Conservation (phyloP, 441 rosid genomes). For the Brassica hybrid region DNA sequence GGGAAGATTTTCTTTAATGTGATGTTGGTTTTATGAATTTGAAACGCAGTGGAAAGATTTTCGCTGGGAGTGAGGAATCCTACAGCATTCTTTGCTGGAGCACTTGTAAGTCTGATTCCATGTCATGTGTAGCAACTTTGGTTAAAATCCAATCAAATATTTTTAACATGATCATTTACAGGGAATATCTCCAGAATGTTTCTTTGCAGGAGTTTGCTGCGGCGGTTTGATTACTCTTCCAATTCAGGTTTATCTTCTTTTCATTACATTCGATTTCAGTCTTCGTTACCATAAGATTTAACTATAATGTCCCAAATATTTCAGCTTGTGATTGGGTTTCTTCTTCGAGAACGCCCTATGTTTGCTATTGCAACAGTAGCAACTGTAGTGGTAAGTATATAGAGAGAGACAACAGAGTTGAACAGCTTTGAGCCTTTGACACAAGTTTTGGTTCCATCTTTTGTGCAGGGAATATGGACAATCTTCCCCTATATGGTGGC, state of each 20-base stretch:
- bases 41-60: constrained; percentile 77
- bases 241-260: constrained; percentile 57
- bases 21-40: constrained; percentile 12
- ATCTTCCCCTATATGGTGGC: constrained; percentile 72
- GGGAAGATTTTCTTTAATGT: constrained; percentile 7
- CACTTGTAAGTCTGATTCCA: constrained; percentile 57
- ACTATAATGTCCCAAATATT: constrained; percentile 10
- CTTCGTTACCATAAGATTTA: neutral
- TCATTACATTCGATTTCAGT: neutral
- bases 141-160: neutral
- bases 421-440: constrained; percentile 1
- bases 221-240: constrained; percentile 90
- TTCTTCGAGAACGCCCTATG: constrained; percentile 74
- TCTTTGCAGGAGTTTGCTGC: constrained; percentile 90
- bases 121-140: neutral
- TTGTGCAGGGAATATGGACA: constrained; percentile 80
- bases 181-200: constrained; percentile 80
- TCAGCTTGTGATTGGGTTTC: constrained; percentile 75
- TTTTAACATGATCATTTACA: constrained; percentile 23
- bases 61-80: constrained; percentile 87
- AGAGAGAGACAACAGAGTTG: neutral
- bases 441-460: constrained; percentile 22
- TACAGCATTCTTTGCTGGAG: constrained; percentile 80
- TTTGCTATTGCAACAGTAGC: constrained; percentile 84
- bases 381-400: constrained; percentile 71